These are phyloP conservation scores for Arachis hypogaea DNA, from an alignment of 306 rosid species.

Conservation along the genomic window DNA sequence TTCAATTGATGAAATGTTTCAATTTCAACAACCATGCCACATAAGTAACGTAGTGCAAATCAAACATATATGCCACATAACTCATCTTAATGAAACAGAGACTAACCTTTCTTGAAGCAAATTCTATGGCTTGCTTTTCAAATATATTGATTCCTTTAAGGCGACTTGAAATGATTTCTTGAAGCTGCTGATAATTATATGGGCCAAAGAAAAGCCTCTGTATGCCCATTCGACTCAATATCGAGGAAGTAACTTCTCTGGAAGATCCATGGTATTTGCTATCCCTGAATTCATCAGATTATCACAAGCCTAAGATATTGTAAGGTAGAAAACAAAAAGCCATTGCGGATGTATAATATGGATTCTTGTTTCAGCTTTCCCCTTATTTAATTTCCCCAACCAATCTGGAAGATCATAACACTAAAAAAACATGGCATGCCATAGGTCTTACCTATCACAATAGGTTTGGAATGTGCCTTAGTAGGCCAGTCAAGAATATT, in stretches of 20 bases:
- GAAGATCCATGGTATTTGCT: conserved; percentile 99
- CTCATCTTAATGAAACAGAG: conserved; percentile 24
- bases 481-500: conserved; percentile 99
- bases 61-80: not conserved
- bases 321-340: not conserved
- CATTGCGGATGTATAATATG: conserved; percentile 15
- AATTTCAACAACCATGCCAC: too few relatives aligned
- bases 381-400: not conserved
- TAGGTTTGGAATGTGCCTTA: conserved; percentile 80
- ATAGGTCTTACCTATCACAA: conserved; percentile 70
- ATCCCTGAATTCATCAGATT: conserved; percentile 63
- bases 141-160: conserved; percentile 85
- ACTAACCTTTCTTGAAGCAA: conserved; percentile 86
- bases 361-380: conserved; percentile 30
- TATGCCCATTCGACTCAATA: conserved; percentile 97
- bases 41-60: too few relatives aligned
- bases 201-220: conserved; percentile 97
- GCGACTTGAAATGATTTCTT: conserved; percentile 87
- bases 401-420: conserved; percentile 27
- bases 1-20: too few relatives aligned
- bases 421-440: conserved; percentile 14
- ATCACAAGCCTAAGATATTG: conserved; percentile 30
- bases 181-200: conserved; percentile 88
- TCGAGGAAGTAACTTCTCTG: conserved; percentile 99
- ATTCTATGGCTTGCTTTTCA: conserved; percentile 83